Evolutionary conservation across 345 rosid species (phyloP).

Genomic region (Cardamine resedifolia): DNA sequence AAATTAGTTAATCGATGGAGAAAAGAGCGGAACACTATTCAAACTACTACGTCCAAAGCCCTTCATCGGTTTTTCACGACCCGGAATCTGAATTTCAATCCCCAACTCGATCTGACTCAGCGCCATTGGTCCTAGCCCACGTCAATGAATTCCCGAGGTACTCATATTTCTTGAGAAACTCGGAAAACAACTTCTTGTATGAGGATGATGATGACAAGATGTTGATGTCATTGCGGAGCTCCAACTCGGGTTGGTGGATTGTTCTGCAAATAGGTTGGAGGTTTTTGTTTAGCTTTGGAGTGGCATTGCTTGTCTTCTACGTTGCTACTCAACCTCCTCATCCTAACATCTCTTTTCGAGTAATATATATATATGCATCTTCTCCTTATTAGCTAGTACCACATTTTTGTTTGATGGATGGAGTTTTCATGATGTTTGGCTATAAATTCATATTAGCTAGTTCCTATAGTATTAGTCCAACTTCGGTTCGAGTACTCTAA

Average conservation of each 20-base stretch:
- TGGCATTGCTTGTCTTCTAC: constrained; percentile 81
- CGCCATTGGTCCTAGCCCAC: constrained; percentile 26
- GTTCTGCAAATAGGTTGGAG: constrained; percentile 74
- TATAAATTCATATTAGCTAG: no score
- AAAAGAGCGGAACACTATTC: constrained; percentile 47
- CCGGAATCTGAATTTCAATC: constrained; percentile 44
- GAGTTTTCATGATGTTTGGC: background rate
- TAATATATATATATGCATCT: constrained; percentile 41
- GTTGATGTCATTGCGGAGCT: constrained; percentile 49
- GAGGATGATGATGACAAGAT: constrained; percentile 45
- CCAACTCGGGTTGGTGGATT: constrained; percentile 58
- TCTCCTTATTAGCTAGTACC: background rate
- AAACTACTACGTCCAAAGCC: constrained; percentile 76
- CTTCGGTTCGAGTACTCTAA: background rate
- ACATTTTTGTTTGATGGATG: background rate
- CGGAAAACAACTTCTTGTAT: constrained; percentile 48
- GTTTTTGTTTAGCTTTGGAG: constrained; percentile 59
- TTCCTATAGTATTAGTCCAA: background rate
- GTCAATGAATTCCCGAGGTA: constrained; percentile 48
- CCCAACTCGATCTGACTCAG: constrained; percentile 43
- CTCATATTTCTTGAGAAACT: constrained; percentile 50
- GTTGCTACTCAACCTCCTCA: constrained; percentile 77
- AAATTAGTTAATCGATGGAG: constrained; percentile 24
- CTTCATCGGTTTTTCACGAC: constrained; percentile 47
- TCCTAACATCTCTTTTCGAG: constrained; percentile 68